phyloP scores from a whole-genome alignment of 1,284 basidiomycete genomes.

The Gomphus sp. region DNA sequence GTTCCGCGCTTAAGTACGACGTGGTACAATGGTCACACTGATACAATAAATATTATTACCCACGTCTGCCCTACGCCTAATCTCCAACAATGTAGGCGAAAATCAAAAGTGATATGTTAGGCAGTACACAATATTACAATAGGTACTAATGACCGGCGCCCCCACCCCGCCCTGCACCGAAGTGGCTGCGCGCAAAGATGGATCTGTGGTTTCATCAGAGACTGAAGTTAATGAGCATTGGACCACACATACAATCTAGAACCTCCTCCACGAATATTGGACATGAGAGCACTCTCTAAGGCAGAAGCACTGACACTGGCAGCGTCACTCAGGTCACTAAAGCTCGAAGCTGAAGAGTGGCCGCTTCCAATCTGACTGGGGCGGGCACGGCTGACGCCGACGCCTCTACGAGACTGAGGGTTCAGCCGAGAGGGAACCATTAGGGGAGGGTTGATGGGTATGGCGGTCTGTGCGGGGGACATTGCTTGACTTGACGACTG shows the following conservation, averaged over 20 bases:
- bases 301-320: slow-evolving; percentile 60
- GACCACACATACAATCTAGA: slow-evolving; percentile 46
- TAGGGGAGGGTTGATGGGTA: slow-evolving; percentile 8
- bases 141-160: neutral
- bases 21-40: neutral
- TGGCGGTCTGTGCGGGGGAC: slow-evolving; percentile 42
- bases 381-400: slow-evolving; percentile 11
- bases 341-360: slow-evolving; percentile 66
- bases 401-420: slow-evolving; percentile 20
- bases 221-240: slow-evolving; percentile 6
- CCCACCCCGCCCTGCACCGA: slow-evolving; percentile 25
- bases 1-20: neutral
- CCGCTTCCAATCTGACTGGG: slow-evolving; percentile 52
- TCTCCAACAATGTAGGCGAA: neutral
- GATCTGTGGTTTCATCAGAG: slow-evolving; percentile 25
- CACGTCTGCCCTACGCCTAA: neutral
- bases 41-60: neutral
- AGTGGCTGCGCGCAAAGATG: slow-evolving; percentile 33
- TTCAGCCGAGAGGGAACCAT: slow-evolving; percentile 27
- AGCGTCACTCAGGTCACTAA: slow-evolving; percentile 72
- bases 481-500: slow-evolving; percentile 33
- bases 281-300: slow-evolving; percentile 65
- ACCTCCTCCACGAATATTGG: slow-evolving; percentile 45
- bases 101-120: neutral
- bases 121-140: neutral